Evolutionary conservation across 1,284 basidiomycete genomes (phyloP), one percentile per base, ranked within the genome.

Genomic region (Gomphus sp.): DNA sequence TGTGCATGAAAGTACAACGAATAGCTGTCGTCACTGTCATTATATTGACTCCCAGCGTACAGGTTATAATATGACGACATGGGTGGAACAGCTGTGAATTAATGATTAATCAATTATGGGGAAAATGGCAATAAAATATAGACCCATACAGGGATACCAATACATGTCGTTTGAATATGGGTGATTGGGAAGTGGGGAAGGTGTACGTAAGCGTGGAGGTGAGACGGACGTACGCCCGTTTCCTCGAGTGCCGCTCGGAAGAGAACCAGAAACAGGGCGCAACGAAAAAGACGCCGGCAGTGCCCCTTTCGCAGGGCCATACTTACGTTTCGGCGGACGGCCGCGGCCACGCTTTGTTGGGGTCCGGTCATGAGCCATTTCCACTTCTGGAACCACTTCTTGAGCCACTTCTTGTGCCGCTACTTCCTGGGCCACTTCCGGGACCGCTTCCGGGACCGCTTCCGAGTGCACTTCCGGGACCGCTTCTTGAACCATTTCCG

Each of bases 31-130:
- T 53, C 58, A 9, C 33, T 59, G 18, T 44, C 44, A 34, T 48
- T 49, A 39, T 59, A 59, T 55, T 59, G 58, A 16, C 41, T 48
- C 4, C 52, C 44, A 16, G 58, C 43, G 22, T 59, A 59, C 34
- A 54, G 34, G 1, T 41, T 22, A 25, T 52, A 45, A 25, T 45
- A 48, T 28, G 58, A 45, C 3, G 45, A 36, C 43, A 48, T 59
- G 8, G 57, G 52, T n/a, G 58, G 58, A 25, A 34, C 34, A 48
- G 43, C 51, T 59, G 49, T 6, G 39, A 33, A 45, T 22, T 14
- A n/a, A 33, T 49, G 5, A 37, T 51, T 41, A 39, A 28, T 25
- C 11, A 8, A 44, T 10, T 36, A 12, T 14, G 52, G 37, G 22
- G 9, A 44, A 10, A 59, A 34, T 22, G 41, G 14, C 28, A 12